Percentiles rank a stretch among this genome's conserved stretches.
Evolutionary conservation across 2,329 filamentous ascomycete species (phyloP).

Genomic region (Xylariaceae sp.): DNA sequence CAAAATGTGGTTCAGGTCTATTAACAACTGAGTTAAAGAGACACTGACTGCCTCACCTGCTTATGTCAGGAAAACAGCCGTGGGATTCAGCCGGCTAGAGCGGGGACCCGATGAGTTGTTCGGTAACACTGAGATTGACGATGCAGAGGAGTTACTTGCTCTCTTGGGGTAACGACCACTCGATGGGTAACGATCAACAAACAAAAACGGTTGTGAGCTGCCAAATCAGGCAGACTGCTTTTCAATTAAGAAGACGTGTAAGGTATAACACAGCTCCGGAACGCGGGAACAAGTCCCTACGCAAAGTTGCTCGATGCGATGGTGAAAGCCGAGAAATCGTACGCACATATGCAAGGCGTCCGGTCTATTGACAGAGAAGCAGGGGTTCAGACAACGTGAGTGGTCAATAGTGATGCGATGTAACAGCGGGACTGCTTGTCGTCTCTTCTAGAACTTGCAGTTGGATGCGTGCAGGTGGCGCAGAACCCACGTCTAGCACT

Average conservation of each 20-base stretch:
- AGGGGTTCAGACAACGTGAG: slow-evolving; percentile 22
- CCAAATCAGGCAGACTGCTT: slow-evolving; percentile 13
- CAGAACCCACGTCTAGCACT: no score
- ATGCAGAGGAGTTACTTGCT: neutral
- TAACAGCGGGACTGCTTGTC: slow-evolving; percentile 14
- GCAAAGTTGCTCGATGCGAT: slow-evolving; percentile 10
- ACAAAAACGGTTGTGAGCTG: slow-evolving; percentile 13
- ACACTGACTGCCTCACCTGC: slow-evolving; percentile 3
- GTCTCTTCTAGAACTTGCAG: slow-evolving; percentile 20
- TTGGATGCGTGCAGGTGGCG: slow-evolving; percentile 8
- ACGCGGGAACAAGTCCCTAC: slow-evolving; percentile 19
- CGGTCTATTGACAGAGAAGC: slow-evolving; percentile 26
- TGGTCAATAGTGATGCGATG: slow-evolving; percentile 22
- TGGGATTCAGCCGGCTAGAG: slow-evolving; percentile 8
- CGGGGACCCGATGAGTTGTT: slow-evolving; percentile 9
- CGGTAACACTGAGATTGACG: slow-evolving; percentile 18
- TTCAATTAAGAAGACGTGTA: slow-evolving; percentile 3
- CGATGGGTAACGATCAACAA: neutral
- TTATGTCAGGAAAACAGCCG: slow-evolving; percentile 5
- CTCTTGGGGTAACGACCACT: slow-evolving; percentile 12
- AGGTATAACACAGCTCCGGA: slow-evolving; percentile 6
- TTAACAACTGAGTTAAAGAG: neutral
- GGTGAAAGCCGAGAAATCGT: slow-evolving; percentile 17
- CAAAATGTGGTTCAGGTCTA: neutral
- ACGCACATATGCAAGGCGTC: slow-evolving; percentile 24